phyloP scores from a whole-genome alignment of 352 stramenopile genomes.

The Globisporangium nodosum region DNA sequence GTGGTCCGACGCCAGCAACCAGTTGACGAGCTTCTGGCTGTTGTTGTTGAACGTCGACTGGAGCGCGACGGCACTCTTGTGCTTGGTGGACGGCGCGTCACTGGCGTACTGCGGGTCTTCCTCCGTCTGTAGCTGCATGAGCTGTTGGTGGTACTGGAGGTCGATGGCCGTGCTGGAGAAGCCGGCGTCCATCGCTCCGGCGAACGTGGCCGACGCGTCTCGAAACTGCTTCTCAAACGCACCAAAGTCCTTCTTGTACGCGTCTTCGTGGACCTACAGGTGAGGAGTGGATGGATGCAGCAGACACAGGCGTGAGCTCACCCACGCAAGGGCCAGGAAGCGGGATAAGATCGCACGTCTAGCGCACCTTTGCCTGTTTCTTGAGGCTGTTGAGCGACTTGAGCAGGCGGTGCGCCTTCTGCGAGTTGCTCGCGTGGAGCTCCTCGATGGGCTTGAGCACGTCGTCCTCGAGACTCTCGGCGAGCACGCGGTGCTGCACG shows the following conservation, averaged over 20 bases:
- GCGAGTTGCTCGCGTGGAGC: slow-evolving; percentile 44
- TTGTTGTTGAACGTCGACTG: slow-evolving; percentile 47
- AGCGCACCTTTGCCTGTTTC: slow-evolving; percentile 63
- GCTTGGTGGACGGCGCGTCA: background rate
- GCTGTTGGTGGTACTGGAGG: slow-evolving; percentile 47
- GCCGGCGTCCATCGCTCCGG: slow-evolving; percentile 62
- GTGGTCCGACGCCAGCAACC: slow-evolving; percentile 60
- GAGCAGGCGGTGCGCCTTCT: slow-evolving; percentile 46
- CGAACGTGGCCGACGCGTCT: slow-evolving; percentile 55
- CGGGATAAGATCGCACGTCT: slow-evolving; percentile 1
- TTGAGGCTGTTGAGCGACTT: slow-evolving; percentile 60
- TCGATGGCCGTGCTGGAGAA: slow-evolving; percentile 71
- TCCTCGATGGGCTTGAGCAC: slow-evolving; percentile 66
- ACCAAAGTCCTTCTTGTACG: slow-evolving; percentile 66
- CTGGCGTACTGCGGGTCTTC: slow-evolving; percentile 13
- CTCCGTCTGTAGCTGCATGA: slow-evolving; percentile 31
- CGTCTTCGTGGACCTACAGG: slow-evolving; percentile 44
- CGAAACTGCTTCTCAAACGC: slow-evolving; percentile 71
- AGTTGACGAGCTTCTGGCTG: slow-evolving; percentile 74
- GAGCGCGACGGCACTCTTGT: slow-evolving; percentile 17
- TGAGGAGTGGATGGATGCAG: background rate
- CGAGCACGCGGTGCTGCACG: slow-evolving; percentile 68
- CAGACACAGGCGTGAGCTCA: background rate
- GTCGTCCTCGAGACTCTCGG: slow-evolving; percentile 71
- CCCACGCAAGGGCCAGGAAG: background rate